Conservation (phyloP, 2,329 filamentous ascomycete species). For the Parastagonospora avenae region DNA sequence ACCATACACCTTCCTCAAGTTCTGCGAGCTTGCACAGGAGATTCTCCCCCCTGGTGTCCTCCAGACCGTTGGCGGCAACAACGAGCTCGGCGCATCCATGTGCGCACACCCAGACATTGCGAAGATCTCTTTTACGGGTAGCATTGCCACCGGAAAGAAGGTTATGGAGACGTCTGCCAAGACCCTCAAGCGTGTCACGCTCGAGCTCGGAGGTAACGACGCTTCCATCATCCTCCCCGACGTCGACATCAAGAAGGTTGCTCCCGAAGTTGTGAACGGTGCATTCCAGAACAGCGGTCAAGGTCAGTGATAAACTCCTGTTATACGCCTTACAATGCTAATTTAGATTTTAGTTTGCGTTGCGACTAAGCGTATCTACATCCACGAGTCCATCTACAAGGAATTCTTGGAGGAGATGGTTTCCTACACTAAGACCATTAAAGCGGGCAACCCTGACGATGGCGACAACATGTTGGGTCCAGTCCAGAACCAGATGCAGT, state of each 20-base stretch:
- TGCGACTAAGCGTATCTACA: conserved; percentile 45
- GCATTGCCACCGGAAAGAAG: conserved; percentile 64
- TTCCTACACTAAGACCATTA: conserved; percentile 52
- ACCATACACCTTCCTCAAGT: conserved; percentile 63
- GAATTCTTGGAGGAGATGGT: conserved; percentile 49
- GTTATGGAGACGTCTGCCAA: conserved; percentile 62
- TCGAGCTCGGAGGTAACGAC: conserved; percentile 68
- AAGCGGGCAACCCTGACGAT: conserved; percentile 47
- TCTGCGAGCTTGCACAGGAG: conserved; percentile 62
- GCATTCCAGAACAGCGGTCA: conserved; percentile 65
- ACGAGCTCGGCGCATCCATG: conserved; percentile 64
- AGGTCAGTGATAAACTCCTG: no score
- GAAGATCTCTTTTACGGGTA: conserved; percentile 70
- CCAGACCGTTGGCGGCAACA: conserved; percentile 65
- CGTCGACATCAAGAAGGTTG: conserved; percentile 59
- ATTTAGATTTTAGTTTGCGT: no score
- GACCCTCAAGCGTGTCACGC: conserved; percentile 65
- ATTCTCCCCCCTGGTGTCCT: conserved; percentile 68
- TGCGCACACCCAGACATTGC: conserved; percentile 64
- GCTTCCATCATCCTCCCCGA: conserved; percentile 64
- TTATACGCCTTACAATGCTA: no score
- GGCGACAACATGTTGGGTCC: conserved; percentile 61
- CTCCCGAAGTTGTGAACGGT: conserved; percentile 56
- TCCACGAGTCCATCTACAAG: conserved; percentile 47
- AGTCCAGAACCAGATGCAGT: conserved; percentile 69